phyloP scores from a whole-genome alignment of 371 early-diverging fungal genomes.

The Dichotomocladium elegans region DNA sequence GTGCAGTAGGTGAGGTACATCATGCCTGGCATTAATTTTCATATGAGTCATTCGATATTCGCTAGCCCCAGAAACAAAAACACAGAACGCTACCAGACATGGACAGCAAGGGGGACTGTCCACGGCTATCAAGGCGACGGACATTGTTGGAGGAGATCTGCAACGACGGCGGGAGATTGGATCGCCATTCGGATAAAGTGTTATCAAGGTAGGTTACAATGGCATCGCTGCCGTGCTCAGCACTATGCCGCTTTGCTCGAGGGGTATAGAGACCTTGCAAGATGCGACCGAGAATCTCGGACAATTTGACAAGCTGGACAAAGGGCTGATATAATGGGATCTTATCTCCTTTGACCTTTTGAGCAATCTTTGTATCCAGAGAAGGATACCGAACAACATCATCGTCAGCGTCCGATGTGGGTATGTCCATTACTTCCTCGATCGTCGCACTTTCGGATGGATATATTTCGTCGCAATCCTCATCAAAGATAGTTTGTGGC shows the following conservation, averaged over 20 bases:
- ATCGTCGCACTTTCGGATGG: constrained; percentile 36
- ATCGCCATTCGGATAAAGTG: constrained; percentile 40
- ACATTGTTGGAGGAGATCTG: constrained; percentile 31
- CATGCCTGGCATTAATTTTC: constrained; percentile 22
- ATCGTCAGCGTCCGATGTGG: constrained; percentile 5
- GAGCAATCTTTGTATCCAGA: constrained; percentile 25
- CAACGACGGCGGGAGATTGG: constrained; percentile 34
- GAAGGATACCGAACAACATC: constrained; percentile 28
- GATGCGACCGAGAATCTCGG: constrained; percentile 42
- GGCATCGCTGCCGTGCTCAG: constrained; percentile 46
- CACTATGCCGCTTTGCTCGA: constrained; percentile 41
- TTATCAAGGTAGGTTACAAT: constrained; percentile 39
- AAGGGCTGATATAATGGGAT: constrained; percentile 48
- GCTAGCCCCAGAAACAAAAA: neutral
- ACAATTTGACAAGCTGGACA: constrained; percentile 42
- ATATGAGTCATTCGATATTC: neutral
- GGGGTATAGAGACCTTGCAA: constrained; percentile 48
- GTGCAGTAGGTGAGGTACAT: constrained; percentile 51
- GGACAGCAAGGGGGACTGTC: constrained; percentile 29
- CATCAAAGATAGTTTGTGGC: constrained; percentile 52
- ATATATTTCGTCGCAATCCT: constrained; percentile 42
- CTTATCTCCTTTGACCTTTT: constrained; percentile 25
- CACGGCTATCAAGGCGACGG: constrained; percentile 22
- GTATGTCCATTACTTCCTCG: constrained; percentile 45
- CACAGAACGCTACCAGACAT: constrained; percentile 41